Conservation (phyloP, 2,329 filamentous ascomycete genomes). For the Blumeria graminis region DNA sequence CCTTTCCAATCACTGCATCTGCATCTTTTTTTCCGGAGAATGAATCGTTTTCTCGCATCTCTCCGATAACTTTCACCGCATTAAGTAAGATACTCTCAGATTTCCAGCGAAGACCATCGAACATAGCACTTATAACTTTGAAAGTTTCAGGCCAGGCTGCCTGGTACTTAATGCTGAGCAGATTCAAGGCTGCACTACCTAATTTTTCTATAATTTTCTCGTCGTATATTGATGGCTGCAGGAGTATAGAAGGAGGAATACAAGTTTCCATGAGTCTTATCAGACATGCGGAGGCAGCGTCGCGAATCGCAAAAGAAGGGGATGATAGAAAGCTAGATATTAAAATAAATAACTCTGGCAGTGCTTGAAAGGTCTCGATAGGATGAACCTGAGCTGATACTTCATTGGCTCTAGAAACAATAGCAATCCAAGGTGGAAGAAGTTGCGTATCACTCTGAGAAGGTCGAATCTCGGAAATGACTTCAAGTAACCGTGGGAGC, state of each 20-base stretch:
- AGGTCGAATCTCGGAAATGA: slow-evolving; percentile 76
- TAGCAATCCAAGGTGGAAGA: slow-evolving; percentile 87
- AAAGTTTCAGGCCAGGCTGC: slow-evolving; percentile 90
- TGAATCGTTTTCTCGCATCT: slow-evolving; percentile 64
- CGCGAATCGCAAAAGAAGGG: slow-evolving; percentile 72
- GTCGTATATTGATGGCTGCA: slow-evolving; percentile 79
- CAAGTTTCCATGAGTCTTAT: slow-evolving; percentile 85
- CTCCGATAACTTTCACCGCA: slow-evolving; percentile 57
- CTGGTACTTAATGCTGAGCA: slow-evolving; percentile 80
- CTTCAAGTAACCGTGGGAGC: slow-evolving; percentile 67
- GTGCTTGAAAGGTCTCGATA: slow-evolving; percentile 73
- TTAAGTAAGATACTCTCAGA: slow-evolving; percentile 54
- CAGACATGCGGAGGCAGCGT: slow-evolving; percentile 84
- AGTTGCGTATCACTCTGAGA: slow-evolving; percentile 85
- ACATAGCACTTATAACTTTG: slow-evolving; percentile 65
- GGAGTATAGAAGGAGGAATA: slow-evolving; percentile 55
- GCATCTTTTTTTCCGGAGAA: slow-evolving; percentile 91
- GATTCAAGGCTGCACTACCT: slow-evolving; percentile 42
- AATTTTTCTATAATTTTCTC: slow-evolving; percentile 74
- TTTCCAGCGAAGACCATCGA: slow-evolving; percentile 67
- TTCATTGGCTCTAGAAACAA: slow-evolving; percentile 82
- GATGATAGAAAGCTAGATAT: slow-evolving; percentile 65
- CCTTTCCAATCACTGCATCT: slow-evolving; percentile 70
- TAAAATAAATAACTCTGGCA: slow-evolving; percentile 64
- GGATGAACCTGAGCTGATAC: slow-evolving; percentile 73